A percentile compares a stretch with the other conserved stretches of the same genome.
Conservation (phyloP, 257 asterid species). For the Hygrophila difformis region DNA sequence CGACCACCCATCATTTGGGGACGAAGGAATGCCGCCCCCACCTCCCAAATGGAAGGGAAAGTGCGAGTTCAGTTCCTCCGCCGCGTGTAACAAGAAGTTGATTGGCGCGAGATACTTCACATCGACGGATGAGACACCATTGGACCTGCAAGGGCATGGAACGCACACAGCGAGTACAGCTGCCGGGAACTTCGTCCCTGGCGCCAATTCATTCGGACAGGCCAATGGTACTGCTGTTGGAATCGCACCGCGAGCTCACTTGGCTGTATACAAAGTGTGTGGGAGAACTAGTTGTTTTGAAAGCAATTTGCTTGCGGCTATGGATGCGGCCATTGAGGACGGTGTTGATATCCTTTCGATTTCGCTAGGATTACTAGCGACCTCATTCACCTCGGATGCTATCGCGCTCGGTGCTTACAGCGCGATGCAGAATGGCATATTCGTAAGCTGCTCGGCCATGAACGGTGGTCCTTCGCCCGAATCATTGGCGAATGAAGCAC, state of each 20-base stretch:
- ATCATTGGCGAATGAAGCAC: slow-evolving; percentile 20
- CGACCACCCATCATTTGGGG: slow-evolving; percentile 38
- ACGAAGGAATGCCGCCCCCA: slow-evolving; percentile 43
- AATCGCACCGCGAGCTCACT: slow-evolving; percentile 29
- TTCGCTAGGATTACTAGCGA: slow-evolving; percentile 6
- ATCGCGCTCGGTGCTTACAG: slow-evolving; percentile 28
- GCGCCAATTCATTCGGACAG: slow-evolving; percentile 35
- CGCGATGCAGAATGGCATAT: slow-evolving; percentile 32
- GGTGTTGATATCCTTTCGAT: slow-evolving; percentile 33
- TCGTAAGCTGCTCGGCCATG: slow-evolving; percentile 33
- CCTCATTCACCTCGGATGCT: background rate
- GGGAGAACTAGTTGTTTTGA: background rate
- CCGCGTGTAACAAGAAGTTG: slow-evolving; percentile 33
- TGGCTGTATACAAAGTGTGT: slow-evolving; percentile 26
- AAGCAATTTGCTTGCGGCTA: slow-evolving; percentile 23
- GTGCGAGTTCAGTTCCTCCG: slow-evolving; percentile 21
- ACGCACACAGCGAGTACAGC: slow-evolving; percentile 51
- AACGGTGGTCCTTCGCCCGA: slow-evolving; percentile 10
- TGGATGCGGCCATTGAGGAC: slow-evolving; percentile 32
- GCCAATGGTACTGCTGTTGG: slow-evolving; percentile 41
- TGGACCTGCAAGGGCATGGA: slow-evolving; percentile 41
- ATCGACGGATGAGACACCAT: background rate
- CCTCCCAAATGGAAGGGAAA: slow-evolving; percentile 46
- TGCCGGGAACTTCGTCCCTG: slow-evolving; percentile 33
- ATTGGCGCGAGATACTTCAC: slow-evolving; percentile 30